phyloP scores from a whole-genome alignment of 805 yeast species.

The Sugiyamaella qingdaonensis region DNA sequence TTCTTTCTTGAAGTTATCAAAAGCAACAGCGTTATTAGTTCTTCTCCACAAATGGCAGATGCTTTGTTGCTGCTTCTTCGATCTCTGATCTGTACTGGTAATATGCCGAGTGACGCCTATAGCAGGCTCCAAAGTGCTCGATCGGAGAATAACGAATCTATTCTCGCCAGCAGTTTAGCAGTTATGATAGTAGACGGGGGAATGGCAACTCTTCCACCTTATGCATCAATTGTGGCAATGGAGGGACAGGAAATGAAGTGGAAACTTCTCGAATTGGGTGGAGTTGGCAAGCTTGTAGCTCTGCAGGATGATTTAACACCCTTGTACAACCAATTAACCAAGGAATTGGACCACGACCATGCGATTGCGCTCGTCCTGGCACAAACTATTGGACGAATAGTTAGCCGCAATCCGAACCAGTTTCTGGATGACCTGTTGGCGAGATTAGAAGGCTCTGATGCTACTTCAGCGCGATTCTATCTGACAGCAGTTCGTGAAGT shows the following conservation, averaged over 20 bases:
- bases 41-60: background rate
- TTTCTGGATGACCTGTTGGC: constrained; percentile 40
- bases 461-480: constrained; percentile 25
- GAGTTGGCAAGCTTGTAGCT: constrained; percentile 38
- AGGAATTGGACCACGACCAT: constrained; percentile 29
- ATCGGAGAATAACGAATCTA: background rate
- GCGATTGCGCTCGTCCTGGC: constrained; percentile 46
- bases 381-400: constrained; percentile 48
- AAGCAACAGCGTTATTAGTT: background rate
- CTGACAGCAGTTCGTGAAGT: constrained; percentile 34
- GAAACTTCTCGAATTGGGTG: constrained; percentile 46
- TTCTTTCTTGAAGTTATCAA: background rate
- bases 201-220: background rate
- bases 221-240: background rate
- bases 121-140: background rate
- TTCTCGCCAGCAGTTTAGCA: background rate
- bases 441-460: constrained; percentile 22
- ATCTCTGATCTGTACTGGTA: background rate
- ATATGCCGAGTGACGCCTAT: background rate
- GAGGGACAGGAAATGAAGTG: constrained; percentile 29
- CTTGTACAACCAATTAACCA: constrained; percentile 34
- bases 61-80: background rate
- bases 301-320: constrained; percentile 36
- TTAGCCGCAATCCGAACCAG: constrained; percentile 37
- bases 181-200: background rate